phyloP scores from a whole-genome alignment of 495 filamentous ascomycete species.

The Tuber magnatum region DNA sequence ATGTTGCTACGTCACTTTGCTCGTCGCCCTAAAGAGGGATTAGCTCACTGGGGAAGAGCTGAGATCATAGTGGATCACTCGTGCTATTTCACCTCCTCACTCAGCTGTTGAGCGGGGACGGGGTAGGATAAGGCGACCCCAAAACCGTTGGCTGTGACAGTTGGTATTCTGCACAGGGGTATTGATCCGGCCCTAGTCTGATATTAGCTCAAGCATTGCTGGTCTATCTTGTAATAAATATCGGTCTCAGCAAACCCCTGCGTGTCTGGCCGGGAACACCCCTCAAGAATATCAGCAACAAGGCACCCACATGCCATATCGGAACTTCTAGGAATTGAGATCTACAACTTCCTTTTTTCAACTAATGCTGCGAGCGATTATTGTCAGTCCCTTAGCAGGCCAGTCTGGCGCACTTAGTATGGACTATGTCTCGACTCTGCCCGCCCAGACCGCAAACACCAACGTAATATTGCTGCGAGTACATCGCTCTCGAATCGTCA shows the following conservation, averaged over 20 bases:
- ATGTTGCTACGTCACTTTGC: not conserved
- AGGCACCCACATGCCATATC: not conserved
- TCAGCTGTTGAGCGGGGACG: not conserved
- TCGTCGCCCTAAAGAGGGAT: not conserved
- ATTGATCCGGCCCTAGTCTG: not conserved
- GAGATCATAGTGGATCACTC: not conserved
- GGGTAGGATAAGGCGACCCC: not conserved
- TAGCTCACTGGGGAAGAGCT: not conserved
- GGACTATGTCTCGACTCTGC: not conserved
- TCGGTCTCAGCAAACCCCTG: not conserved
- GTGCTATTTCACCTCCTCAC: not conserved
- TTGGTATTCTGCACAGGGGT: not conserved
- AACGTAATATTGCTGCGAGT: not conserved
- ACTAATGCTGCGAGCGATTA: not conserved
- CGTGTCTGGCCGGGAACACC: not conserved
- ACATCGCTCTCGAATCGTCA: not conserved
- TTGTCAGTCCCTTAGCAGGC: not conserved
- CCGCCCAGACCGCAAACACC: not conserved
- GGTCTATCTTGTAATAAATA: not conserved
- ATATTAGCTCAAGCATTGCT: not conserved
- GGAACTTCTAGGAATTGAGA: not conserved
- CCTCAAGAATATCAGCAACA: not conserved
- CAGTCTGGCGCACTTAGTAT: not conserved
- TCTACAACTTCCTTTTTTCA: not conserved
- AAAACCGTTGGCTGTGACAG: not conserved